phyloP scores from a whole-genome alignment of 768 basidiomycete genomes.

The Boletales sp. region DNA sequence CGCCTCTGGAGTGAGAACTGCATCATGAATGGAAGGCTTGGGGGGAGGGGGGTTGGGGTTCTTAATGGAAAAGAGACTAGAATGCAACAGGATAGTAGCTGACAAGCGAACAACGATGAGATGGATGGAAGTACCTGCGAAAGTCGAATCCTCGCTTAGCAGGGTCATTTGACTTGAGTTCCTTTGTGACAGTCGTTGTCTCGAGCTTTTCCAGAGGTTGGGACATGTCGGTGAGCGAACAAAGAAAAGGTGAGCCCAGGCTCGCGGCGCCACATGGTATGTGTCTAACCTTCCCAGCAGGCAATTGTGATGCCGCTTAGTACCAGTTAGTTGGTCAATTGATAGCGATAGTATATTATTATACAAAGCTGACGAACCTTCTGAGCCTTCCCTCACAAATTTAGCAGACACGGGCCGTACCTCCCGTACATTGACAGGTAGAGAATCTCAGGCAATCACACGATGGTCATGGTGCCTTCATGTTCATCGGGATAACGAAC shows the following conservation, averaged over 20 bases:
- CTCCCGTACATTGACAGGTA: not conserved
- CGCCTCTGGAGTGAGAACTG: constrained; percentile 60
- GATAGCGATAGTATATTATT: not conserved
- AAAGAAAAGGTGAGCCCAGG: not conserved
- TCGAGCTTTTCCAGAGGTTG: not conserved
- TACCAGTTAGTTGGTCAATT: no score
- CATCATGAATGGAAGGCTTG: constrained; percentile 54
- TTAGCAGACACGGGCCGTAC: not conserved
- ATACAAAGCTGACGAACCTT: not conserved
- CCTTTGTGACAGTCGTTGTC: not conserved
- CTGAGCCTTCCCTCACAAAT: not conserved
- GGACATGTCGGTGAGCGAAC: constrained; percentile 2
- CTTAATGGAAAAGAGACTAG: constrained; percentile 13
- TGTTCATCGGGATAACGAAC: no score
- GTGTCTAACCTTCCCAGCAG: not conserved
- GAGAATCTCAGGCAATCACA: not conserved
- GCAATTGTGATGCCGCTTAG: not conserved
- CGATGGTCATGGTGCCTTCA: no score
- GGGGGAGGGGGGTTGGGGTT: constrained; percentile 36
- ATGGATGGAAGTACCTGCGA: not conserved
- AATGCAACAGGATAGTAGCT: not conserved
- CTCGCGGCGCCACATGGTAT: not conserved
- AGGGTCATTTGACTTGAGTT: not conserved
- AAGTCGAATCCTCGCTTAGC: not conserved
- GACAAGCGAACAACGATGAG: not conserved